Evolutionary conservation across 345 rosid genomes (phyloP), one percentile per base, ranked within the genome.

Genomic region (Eucalyptus cloeziana): DNA sequence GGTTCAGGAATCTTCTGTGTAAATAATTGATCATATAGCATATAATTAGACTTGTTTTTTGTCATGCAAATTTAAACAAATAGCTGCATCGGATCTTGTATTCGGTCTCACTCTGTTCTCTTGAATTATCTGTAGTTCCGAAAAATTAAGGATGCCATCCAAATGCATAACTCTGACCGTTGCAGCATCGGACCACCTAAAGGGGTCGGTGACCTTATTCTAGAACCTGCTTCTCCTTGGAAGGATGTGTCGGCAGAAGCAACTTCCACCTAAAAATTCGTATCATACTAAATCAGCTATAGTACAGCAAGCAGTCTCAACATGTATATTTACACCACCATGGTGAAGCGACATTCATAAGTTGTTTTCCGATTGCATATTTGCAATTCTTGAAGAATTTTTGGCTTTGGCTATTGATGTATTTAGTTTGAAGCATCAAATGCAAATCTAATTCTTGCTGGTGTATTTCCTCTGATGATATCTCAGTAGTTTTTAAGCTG

Each of bases 141-240:
- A 90, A 97, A 96, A 92, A 95, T 97, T 88, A 97, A 94, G 93
- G 98, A 95, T 88, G 98, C 96, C 5, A 96, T 96, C 62, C 87
- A 90, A 93, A 90, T 87, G 90, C 99, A 97, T 93, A 94, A 92
- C 89, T 94, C 95, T 3, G 94, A 87, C 11, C 96, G 93, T 56
- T 92, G 94, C 95, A 94, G 96, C 93, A 88, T 91, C 2, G 93
- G 94, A 85, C 95, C 99, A 19, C 88, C 95, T 17, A 94, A 91
- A 87, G 94, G 93, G 86, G 93, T 94, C n/a, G 96, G 93, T 90
- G 96, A 92, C 33, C 90, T 97, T 40, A 90, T 91, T 56, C 93
- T 95, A 86, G 96, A 95, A 91, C 89, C 94, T n/a, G 71, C 94
- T 47, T 91, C 94, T 27, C 54, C 90, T 50, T 90, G 90, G 71